Base-by-base conservation (phyloP, 352 stramenopile genomes). In the Globisporangium carolinianum region DNA sequence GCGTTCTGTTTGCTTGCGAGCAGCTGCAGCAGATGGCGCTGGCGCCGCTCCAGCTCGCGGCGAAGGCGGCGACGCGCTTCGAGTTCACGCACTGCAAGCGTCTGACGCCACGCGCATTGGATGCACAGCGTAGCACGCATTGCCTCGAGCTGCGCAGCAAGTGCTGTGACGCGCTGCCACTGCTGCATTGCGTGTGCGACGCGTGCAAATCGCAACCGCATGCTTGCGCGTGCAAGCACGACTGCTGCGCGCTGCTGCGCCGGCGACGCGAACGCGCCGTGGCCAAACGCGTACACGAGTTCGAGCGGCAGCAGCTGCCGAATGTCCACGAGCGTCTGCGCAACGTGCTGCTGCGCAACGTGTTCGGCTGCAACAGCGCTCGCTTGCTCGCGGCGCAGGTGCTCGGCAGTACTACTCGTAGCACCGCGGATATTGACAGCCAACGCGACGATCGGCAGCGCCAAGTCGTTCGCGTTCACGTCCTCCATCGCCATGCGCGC, bases 101-200 rank as follows among this genome's bases (percentile, higher is more conserved):
- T n/a, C 42, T 79, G 68, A 2, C 80, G 68, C 75, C 80, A 88
- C 77, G 75, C 86, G 51, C 77, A 90, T 59, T 90, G 80, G 2
- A 79, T 49, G 3, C 59, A 47, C 12, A 75, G 43, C 0, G 60
- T 58, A 8, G 56, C 55, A 5, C n/a, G 11, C 2, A 51, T 17
- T 37, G 54, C 50, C 36, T 71, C 66, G 4, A 56, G 58, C 37
- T 71, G 32, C 47, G 47, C 64, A 11, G 61, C 53, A 11, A 43
- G 17, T 6, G 60, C 32, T 0, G 73, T 51, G 37, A 73, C 70
- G 0, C 57, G 39, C 46, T 72, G 73, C 79, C 80, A 90, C 35
- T 74, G 68, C 6, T 55, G 5, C 56, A 87, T 61, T 3, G 73
- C 80, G 37, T 77, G 52, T 11, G 71, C 49, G n/a, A 86, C 48